phyloP scores from a whole-genome alignment of 306 rosid species.

The Glycyrrhiza uralensis region DNA sequence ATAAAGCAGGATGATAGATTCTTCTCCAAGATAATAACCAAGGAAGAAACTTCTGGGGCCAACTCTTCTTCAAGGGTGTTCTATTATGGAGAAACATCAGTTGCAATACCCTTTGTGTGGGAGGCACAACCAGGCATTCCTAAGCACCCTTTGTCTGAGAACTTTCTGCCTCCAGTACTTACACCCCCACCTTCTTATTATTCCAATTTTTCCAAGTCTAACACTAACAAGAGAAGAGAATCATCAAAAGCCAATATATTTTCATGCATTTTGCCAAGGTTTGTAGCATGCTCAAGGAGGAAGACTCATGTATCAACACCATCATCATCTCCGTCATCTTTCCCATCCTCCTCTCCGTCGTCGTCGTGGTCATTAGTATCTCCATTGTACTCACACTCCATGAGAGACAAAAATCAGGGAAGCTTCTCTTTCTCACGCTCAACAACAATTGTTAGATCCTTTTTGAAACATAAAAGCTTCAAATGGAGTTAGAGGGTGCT shows the following conservation, averaged over 20 bases:
- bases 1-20: constrained; percentile 39
- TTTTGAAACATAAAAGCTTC: constrained; percentile 6
- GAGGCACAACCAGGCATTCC: constrained; percentile 49
- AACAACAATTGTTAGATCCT: not conserved
- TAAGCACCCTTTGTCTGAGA: constrained; percentile 36
- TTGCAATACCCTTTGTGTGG: constrained; percentile 50
- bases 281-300: constrained; percentile 25
- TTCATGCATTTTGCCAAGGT: constrained; percentile 27
- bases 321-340: not conserved
- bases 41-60: constrained; percentile 34
- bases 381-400: constrained; percentile 7
- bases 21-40: constrained; percentile 34
- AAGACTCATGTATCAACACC: constrained; percentile 14
- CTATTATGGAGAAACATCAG: constrained; percentile 38
- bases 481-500: constrained; percentile 20
- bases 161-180: constrained; percentile 38
- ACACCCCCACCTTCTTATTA: constrained; percentile 49
- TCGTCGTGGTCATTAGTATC: constrained; percentile 22
- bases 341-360: not conserved
- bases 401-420: not conserved
- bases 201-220: constrained; percentile 28
- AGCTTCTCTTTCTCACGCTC: constrained; percentile 19
- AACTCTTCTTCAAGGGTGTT: constrained; percentile 42
- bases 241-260: constrained; percentile 23
- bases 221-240: not conserved